Evolutionary conservation across 805 yeast species (phyloP), one percentile per base, ranked within the genome.

Genomic region (Ogataea paraovalis): DNA sequence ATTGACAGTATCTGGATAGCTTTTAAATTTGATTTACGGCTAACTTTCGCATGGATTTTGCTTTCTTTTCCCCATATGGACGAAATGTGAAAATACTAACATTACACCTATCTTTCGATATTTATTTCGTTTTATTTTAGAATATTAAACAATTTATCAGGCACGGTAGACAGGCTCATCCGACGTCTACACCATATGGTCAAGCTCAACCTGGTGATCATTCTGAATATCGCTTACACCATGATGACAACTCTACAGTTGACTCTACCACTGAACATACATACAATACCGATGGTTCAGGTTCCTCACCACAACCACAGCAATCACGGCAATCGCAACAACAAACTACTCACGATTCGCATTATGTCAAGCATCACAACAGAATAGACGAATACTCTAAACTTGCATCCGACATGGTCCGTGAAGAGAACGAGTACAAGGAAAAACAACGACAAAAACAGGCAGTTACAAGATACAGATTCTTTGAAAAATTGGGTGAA

Each of bases 401-500:
- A 36, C 33, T 64, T 37, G 72, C 71, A 1, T 47, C 61, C 8
- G 64, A 66, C 41, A 36, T 67, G 34, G 71, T 68, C 7, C 53
- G 54, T 12, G 64, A 65, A 44, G 70, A 68, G 48, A 58, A 58
- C 34, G 54, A 58, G 39, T 44, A 53, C 12, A 56, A 60, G 30
- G 45, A 43, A 20, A 43, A 51, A 33, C 49, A 49, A 28, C 53
- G 54, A 38, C 57, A 60, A 30, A 55, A 54, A 38, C 60, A 58
- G 41, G 57, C 62, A 2, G 55, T 68, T 37, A 64, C 65, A 23
- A 53, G 68, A 21, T 79, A 79, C 59, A 61, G 69, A 41, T 64
- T 79, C 25, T 47, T 69, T 45, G 76, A 73, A 21, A 72, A 74
- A 42, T 65, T 79, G 51, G 85, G 85, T 14, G 84, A 79, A 59